phyloP scores from a whole-genome alignment of 495 filamentous ascomycete species.

The Hypomontagnella monticulosa region DNA sequence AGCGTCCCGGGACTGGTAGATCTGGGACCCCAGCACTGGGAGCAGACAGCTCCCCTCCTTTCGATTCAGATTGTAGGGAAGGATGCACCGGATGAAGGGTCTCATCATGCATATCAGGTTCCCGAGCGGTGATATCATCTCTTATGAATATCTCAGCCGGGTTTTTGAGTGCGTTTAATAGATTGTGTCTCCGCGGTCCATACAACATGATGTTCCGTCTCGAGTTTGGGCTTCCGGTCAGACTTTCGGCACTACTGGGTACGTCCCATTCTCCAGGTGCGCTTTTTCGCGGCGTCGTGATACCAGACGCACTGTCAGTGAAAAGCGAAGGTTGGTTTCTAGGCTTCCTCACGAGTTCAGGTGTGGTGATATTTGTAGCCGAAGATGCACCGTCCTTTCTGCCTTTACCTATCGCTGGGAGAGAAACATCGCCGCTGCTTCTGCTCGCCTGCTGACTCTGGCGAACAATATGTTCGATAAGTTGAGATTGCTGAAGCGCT shows the following conservation, averaged over 20 bases:
- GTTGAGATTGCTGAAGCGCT: slow-evolving; percentile 35
- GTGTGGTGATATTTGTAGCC: slow-evolving; percentile 41
- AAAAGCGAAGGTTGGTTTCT: slow-evolving; percentile 24
- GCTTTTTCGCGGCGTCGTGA: slow-evolving; percentile 42
- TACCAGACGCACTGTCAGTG: slow-evolving; percentile 25
- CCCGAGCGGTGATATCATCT: slow-evolving; percentile 11
- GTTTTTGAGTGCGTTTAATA: slow-evolving; percentile 6
- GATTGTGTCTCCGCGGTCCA: slow-evolving; percentile 28
- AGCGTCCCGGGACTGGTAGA: slow-evolving; percentile 14
- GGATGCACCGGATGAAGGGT: not conserved
- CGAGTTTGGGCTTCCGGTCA: slow-evolving; percentile 5
- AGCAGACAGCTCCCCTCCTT: slow-evolving; percentile 22
- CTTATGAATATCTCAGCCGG: slow-evolving; percentile 23
- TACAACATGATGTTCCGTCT: slow-evolving; percentile 30
- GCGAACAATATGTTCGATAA: slow-evolving; percentile 44
- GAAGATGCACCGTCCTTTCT: slow-evolving; percentile 38
- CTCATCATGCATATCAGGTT: slow-evolving; percentile 7
- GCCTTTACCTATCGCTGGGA: slow-evolving; percentile 28
- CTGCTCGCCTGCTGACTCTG: slow-evolving; percentile 44
- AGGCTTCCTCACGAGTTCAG: slow-evolving; percentile 22
- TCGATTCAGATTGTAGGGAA: slow-evolving; percentile 10
- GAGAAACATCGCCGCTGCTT: slow-evolving; percentile 40
- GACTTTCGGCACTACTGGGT: slow-evolving; percentile 40
- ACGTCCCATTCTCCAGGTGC: slow-evolving; percentile 41
- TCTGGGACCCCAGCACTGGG: slow-evolving; percentile 25